Conservation (phyloP, 306 rosid genomes). For the Lablab purpureus region DNA sequence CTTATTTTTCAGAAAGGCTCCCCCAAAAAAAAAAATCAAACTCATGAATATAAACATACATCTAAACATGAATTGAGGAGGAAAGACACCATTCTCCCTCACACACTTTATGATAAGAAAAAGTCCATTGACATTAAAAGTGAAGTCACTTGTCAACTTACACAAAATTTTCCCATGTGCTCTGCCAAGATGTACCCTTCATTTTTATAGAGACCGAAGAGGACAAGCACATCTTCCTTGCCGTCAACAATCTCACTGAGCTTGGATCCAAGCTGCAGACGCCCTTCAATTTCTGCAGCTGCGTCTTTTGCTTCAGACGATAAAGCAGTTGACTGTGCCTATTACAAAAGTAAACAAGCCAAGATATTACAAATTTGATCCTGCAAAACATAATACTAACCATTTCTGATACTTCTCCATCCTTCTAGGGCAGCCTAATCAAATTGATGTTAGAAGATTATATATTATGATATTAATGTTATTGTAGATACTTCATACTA, state of each 20-base stretch:
- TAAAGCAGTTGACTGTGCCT: constrained; percentile 62
- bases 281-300: constrained; percentile 75
- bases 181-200: constrained; percentile 91
- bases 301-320: constrained; percentile 87
- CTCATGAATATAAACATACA: neutral
- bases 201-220: constrained; percentile 66
- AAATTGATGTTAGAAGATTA: constrained; percentile 16
- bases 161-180: constrained; percentile 75
- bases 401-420: constrained; percentile 4
- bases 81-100: neutral
- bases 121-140: constrained; percentile 30
- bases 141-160: constrained; percentile 54
- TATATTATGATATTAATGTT: constrained; percentile 2
- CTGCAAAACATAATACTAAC: constrained; percentile 23
- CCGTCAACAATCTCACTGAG: constrained; percentile 75
- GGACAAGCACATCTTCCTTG: constrained; percentile 77
- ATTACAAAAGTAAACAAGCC: constrained; percentile 27
- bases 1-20: too few relatives aligned
- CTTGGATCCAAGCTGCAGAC: constrained; percentile 87
- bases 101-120: neutral
- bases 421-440: constrained; percentile 18
- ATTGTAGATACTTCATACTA: constrained; percentile 12
- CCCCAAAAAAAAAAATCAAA: too few relatives aligned
- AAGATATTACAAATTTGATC: constrained; percentile 37
- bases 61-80: neutral